Base-by-base conservation (phyloP, 2,329 filamentous ascomycete genomes). In the Pseudogymnoascus sp. region DNA sequence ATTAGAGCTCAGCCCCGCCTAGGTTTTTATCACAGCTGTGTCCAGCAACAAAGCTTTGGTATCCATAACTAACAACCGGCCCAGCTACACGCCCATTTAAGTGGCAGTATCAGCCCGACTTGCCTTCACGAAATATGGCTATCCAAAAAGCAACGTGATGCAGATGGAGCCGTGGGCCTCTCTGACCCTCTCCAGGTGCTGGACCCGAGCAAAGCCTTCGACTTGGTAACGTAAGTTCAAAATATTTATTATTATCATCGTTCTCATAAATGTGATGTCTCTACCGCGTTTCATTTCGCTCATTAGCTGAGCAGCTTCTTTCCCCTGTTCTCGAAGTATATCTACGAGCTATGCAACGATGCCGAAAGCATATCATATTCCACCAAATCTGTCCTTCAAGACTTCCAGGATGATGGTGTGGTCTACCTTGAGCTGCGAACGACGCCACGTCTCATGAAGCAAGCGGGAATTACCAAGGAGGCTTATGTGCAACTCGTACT, bases 381-480 rank as follows among this genome's bases (percentile, higher is more conserved):
- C 25, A 92, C 90, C 1, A 78, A 76, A 45, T 81, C 83, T 4
- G 89, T 93, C 51, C 79, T 92, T 6, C 66, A 77, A 19, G 82
- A 86, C 69, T 96, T 95, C 71, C 79, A 83, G 61, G 73, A 75
- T 25, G 90, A 95, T 71, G 89, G 89, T 37, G 87, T 93, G 14
- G 80, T 84, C 64, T 93, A 95, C 72, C 81, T 93, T 11, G 91
- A 96, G 73, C 82, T 95, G 23, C 85, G 91, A 48, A 93, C 90
- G 0, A 95, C 90, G 1, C 91, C 91, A 0, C 84, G 91, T 62
- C 80, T 82, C 1, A 83, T 88, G 36, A 72, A 75, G 0, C 62
- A 61, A 37, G 77, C 79, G 5, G 75, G 75, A 13, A 83, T 85
- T 23, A 85, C 86, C 67, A 71, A 67, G 61, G 81, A 82, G 3